Percentiles rank a stretch among this genome's conserved stretches.
Evolutionary conservation across 805 yeast species (phyloP).

Genomic region (Kregervanrija fluxuum): DNA sequence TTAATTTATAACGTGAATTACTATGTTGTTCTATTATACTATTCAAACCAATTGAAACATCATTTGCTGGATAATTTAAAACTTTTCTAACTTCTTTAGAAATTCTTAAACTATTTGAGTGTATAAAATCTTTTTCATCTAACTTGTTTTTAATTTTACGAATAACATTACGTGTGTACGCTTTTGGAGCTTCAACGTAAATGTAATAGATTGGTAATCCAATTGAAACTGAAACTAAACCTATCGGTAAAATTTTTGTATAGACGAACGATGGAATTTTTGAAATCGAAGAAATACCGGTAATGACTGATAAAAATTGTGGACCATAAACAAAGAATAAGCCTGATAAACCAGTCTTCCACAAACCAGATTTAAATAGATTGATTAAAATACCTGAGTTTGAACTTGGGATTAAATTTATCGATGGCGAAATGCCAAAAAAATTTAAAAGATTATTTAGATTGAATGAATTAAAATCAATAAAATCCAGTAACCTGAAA

Average conservation of each 20-base stretch:
- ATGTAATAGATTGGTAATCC: constrained; percentile 39
- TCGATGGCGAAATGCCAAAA: constrained; percentile 3
- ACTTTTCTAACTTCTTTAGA: constrained; percentile 80
- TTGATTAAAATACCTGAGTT: constrained; percentile 20
- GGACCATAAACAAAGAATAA: constrained; percentile 23
- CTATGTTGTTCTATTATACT: constrained; percentile 54
- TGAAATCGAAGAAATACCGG: constrained; percentile 25
- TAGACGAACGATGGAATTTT: constrained; percentile 19
- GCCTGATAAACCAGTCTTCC: constrained; percentile 24
- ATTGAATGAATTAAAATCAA: constrained; percentile 79
- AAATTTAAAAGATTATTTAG: constrained; percentile 30
- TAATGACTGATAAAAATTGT: constrained; percentile 21
- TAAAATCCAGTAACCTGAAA: constrained; percentile 63
- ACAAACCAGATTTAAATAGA: constrained; percentile 15
- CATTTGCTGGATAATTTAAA: constrained; percentile 72
- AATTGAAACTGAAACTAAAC: constrained; percentile 26
- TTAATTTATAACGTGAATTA: constrained; percentile 48
- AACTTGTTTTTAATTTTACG: constrained; percentile 60
- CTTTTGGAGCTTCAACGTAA: constrained; percentile 77
- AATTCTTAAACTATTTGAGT: constrained; percentile 67
- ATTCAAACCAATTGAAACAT: constrained; percentile 67
- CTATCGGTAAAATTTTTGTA: constrained; percentile 26
- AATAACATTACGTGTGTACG: constrained; percentile 79
- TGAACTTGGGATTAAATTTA: constrained; percentile 26
- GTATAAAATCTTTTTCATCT: constrained; percentile 66